Conservation (phyloP, 768 basidiomycete species). For the Lactifluus subvellereus region DNA sequence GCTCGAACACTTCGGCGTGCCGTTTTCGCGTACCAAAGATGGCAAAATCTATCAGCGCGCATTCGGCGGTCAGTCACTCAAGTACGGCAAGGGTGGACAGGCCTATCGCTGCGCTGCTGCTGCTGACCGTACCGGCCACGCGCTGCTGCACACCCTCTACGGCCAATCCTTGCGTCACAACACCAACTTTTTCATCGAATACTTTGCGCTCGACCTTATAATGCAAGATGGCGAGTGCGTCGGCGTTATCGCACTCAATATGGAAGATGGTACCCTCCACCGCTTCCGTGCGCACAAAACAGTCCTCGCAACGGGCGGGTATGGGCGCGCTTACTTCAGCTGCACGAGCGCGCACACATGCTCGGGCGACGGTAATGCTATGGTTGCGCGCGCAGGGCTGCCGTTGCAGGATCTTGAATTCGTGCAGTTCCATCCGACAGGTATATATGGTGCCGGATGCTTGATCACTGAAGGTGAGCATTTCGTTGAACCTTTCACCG, state of each 20-base stretch:
- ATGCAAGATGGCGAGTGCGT: conserved; percentile 99
- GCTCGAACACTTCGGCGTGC: conserved; percentile 98
- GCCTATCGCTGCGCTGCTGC: conserved; percentile 99
- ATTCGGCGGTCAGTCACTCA: conserved; percentile 95
- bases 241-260: conserved; percentile 97
- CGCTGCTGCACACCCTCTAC: conserved; percentile 96
- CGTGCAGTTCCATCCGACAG: conserved; percentile 99
- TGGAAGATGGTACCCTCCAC: conserved; percentile 99
- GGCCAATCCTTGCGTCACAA: conserved; percentile 98
- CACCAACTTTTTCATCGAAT: conserved; percentile 99
- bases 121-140: conserved; percentile 97
- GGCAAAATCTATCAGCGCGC: conserved; percentile 99
- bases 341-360: conserved; percentile 99
- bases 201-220: conserved; percentile 97
- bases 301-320: conserved; percentile 96
- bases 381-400: conserved; percentile 94
- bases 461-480: conserved; percentile 90
- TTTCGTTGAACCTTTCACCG: not conserved
- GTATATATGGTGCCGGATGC: conserved; percentile 99
- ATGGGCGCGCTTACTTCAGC: conserved; percentile 96
- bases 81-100: conserved; percentile 97
- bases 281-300: conserved; percentile 99
- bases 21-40: conserved; percentile 96
- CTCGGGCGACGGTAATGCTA: conserved; percentile 97
- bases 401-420: conserved; percentile 97